These are phyloP conservation scores for Fonsecaea erecta DNA, from an alignment of 2,329 filamentous ascomycete genomes.

Conservation along the genomic window DNA sequence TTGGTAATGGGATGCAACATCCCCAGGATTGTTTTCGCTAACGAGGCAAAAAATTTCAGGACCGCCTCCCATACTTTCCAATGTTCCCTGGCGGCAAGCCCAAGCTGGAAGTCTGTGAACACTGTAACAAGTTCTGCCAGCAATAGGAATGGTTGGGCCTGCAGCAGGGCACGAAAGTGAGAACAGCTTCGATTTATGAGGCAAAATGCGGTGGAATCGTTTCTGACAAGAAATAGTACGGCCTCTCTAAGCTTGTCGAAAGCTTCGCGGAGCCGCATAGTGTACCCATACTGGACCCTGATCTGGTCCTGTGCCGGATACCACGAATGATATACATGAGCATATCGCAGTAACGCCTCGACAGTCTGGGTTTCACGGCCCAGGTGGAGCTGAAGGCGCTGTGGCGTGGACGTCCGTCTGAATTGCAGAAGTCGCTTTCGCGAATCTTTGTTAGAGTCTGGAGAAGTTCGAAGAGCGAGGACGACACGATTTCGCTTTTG, in stretches of 20 bases:
- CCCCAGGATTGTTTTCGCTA: background rate
- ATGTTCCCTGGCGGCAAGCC: rapidly evolving
- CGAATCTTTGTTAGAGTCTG: background rate
- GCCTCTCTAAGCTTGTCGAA: background rate
- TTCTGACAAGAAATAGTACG: background rate
- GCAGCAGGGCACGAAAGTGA: background rate
- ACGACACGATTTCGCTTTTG: background rate
- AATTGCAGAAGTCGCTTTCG: background rate
- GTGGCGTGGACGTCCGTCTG: background rate
- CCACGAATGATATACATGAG: constrained; percentile 5
- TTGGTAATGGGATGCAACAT: constrained; percentile 6
- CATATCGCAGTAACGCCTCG: background rate
- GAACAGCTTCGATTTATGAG: constrained; percentile 1
- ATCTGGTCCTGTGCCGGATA: background rate
- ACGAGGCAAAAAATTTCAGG: background rate
- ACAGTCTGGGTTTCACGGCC: background rate
- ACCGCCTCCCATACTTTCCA: background rate
- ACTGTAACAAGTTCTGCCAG: background rate
- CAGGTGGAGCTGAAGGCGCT: background rate
- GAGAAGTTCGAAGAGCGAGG: background rate
- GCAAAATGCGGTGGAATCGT: background rate
- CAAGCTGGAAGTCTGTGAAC: rapidly evolving
- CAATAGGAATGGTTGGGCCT: constrained; percentile 4
- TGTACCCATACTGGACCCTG: background rate
- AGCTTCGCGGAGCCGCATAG: rapidly evolving